Conservation (phyloP, 108 stramenopile species). For the Chaetoceros tenuissimus region DNA sequence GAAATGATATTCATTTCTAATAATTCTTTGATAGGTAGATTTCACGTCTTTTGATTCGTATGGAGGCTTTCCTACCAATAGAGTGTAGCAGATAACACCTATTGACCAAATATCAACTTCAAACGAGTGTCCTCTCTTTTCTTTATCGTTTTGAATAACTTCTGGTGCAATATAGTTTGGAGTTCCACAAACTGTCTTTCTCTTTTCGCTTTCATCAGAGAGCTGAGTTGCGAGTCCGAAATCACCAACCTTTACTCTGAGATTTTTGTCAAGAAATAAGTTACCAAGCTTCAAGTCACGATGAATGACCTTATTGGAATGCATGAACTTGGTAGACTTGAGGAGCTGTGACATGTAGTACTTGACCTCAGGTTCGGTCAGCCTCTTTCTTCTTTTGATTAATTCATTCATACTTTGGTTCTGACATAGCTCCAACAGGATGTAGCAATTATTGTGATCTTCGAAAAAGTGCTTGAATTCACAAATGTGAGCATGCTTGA, state of each 20-base stretch:
- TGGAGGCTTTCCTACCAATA: conserved; percentile 95
- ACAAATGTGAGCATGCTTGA: conserved; percentile 89
- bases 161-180: conserved; percentile 99
- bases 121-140: conserved; percentile 88
- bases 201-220: conserved; percentile 72
- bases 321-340: conserved; percentile 87
- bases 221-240: conserved; percentile 95
- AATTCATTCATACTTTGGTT: conserved; percentile 95
- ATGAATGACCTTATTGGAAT: conserved; percentile 88
- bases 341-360: conserved; percentile 78
- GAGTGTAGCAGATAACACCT: conserved; percentile 95
- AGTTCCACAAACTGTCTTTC: conserved; percentile 97
- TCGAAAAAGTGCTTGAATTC: conserved; percentile 98
- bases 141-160: conserved; percentile 84
- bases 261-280: conserved; percentile 83
- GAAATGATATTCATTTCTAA: conserved; percentile 89
- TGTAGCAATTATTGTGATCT: conserved; percentile 93
- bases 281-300: conserved; percentile 99
- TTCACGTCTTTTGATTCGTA: conserved; percentile 98
- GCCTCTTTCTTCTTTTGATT: conserved; percentile 82
- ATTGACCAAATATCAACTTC: conserved; percentile 98
- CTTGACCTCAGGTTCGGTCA: conserved; percentile 84
- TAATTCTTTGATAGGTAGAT: conserved; percentile 94
- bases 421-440: conserved; percentile 95
- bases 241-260: conserved; percentile 88